phyloP scores from a whole-genome alignment of 495 filamentous ascomycete species.

The Xylaria castorea region DNA sequence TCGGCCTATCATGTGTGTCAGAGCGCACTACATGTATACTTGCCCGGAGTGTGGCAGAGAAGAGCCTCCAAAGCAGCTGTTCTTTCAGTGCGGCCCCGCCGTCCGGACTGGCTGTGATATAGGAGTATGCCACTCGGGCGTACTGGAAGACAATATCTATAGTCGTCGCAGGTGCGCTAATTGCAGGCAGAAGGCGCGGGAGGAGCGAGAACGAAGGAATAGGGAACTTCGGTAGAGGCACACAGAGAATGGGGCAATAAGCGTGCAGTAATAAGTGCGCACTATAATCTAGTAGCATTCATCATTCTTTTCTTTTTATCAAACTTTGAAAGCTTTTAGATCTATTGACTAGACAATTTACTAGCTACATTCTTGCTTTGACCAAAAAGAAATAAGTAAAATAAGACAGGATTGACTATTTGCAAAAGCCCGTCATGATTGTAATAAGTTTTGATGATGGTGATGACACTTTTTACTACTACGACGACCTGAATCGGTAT shows the following conservation, averaged over 20 bases:
- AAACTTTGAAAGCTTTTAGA: too few species aligned
- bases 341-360: too few species aligned
- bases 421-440: too few species aligned
- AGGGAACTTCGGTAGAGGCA: background rate
- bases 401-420: too few species aligned
- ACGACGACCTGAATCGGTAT: too few species aligned
- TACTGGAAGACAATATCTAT: background rate
- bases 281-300: too few species aligned
- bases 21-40: background rate
- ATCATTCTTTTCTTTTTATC: too few species aligned
- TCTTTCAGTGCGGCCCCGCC: background rate
- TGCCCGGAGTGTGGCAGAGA: background rate
- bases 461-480: background rate
- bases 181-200: background rate
- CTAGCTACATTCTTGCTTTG: too few species aligned
- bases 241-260: too few species aligned
- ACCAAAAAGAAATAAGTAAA: too few species aligned
- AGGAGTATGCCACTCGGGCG: background rate
- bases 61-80: background rate
- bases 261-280: background rate
- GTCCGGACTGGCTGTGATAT: background rate
- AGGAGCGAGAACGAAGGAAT: background rate
- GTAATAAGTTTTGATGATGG: background rate
- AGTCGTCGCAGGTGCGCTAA: background rate
- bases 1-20: background rate